A percentile compares a stretch with the other conserved stretches of the same genome.
Conservation (phyloP, 139 green algal genomes). For the Micractinium sp. region DNA sequence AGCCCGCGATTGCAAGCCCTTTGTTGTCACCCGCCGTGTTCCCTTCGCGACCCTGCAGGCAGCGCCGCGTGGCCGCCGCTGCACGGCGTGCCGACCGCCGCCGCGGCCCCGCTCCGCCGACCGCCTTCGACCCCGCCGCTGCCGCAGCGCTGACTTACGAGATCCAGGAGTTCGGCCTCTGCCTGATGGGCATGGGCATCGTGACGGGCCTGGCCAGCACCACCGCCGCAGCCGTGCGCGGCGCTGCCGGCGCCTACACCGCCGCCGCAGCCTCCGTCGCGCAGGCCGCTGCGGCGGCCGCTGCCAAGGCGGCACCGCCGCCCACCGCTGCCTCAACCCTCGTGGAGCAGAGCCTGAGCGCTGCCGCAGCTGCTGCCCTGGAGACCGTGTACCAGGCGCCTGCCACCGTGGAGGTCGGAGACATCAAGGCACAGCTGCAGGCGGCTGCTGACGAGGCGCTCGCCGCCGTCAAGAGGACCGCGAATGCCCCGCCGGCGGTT, state of each 20-base stretch:
- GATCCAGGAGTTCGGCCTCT: slow-evolving; percentile 16
- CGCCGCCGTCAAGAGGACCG: not conserved
- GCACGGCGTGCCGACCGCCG: not conserved
- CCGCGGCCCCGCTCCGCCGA: not conserved
- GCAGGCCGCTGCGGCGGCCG: not conserved
- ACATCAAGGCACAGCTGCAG: slow-evolving; percentile 2
- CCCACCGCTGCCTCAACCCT: not conserved
- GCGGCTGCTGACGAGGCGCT: not conserved
- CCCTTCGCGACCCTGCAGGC: not conserved
- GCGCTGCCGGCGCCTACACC: slow-evolving; percentile 1
- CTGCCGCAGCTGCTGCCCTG: not conserved
- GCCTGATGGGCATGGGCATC: not conserved
- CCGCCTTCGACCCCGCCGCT: not conserved
- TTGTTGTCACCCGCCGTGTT: not conserved
- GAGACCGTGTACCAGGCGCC: not conserved
- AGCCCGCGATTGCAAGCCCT: too few species aligned
- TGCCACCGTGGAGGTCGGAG: not conserved
- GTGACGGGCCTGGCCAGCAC: not conserved
- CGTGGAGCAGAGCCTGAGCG: not conserved
- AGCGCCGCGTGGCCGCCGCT: not conserved
- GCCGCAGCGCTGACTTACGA: not conserved
- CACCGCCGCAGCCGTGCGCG: not conserved
- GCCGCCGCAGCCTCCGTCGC: not conserved
- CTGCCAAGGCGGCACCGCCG: not conserved
- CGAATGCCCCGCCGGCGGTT: not conserved